Percentiles rank a stretch among this genome's conserved stretches.
phyloP scores from a whole-genome alignment of 2,329 filamentous ascomycete genomes.

The Fusarium sp. region DNA sequence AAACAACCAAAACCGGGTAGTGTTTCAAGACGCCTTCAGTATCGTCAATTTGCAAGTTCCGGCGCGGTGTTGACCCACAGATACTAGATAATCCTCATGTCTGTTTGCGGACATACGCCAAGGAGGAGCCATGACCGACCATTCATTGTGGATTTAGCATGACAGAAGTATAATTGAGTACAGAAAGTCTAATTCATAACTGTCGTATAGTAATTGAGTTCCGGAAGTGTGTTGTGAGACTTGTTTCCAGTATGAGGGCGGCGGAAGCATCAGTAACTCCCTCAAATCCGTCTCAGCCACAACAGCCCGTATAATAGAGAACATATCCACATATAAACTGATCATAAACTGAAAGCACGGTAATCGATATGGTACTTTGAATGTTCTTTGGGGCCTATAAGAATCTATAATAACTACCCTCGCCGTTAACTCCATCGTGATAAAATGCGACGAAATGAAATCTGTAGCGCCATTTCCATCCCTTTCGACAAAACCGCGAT shows the following conservation, averaged over 20 bases:
- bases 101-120: constrained; percentile 12
- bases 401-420: background rate
- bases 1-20: constrained; percentile 5
- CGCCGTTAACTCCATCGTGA: constrained; percentile 3
- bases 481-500: background rate
- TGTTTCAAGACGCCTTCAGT: constrained; percentile 1
- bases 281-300: background rate
- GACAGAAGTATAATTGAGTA: background rate
- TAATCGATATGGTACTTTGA: background rate
- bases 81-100: background rate
- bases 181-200: background rate
- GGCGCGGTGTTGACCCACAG: constrained; percentile 7
- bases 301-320: background rate
- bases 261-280: background rate
- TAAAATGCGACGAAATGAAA: background rate
- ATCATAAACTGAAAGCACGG: background rate
- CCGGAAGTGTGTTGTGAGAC: background rate
- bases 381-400: background rate
- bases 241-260: background rate
- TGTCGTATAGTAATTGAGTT: background rate
- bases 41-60: background rate
- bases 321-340: background rate
- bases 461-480: constrained; percentile 21
- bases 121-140: background rate
- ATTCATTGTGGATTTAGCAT: background rate